These are phyloP conservation scores for Crithidia mellificae DNA, from an alignment of 208 protist genomes.

Conservation along the genomic window DNA sequence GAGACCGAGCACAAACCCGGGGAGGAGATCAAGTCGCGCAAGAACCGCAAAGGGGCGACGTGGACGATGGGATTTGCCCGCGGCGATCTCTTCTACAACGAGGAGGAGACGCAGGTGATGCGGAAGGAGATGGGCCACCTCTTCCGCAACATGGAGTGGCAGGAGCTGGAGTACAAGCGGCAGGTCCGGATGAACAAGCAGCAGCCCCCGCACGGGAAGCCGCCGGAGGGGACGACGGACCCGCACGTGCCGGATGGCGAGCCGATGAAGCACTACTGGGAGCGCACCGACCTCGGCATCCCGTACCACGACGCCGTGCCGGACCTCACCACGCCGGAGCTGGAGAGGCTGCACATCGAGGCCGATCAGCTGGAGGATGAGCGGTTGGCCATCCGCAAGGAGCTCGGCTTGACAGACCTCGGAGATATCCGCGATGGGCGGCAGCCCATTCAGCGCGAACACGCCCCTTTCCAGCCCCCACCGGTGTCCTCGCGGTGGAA, in stretches of 20 bases:
- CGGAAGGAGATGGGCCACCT: constrained; percentile 82
- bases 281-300: constrained; percentile 85
- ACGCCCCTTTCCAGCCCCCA: constrained; percentile 75
- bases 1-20: constrained; percentile 70
- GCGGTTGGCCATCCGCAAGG: constrained; percentile 77
- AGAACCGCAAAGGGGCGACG: constrained; percentile 66
- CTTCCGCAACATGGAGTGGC: constrained; percentile 90
- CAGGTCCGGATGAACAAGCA: constrained; percentile 86
- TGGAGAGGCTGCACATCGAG: constrained; percentile 84
- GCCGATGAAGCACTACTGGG: constrained; percentile 87
- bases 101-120: constrained; percentile 91
- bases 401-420: constrained; percentile 84
- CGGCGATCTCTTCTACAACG: constrained; percentile 91
- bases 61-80: constrained; percentile 87
- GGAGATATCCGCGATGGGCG: constrained; percentile 87
- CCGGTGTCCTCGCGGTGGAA: constrained; percentile 86
- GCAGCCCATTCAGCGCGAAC: constrained; percentile 60
- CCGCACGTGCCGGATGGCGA: constrained; percentile 70
- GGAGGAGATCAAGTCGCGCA: constrained; percentile 59
- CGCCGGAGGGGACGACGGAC: constrained; percentile 77
- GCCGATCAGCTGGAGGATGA: constrained; percentile 85
- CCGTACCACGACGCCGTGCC: constrained; percentile 88
- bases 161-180: constrained; percentile 89
- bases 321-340: constrained; percentile 82
- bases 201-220: constrained; percentile 79